Conservation (phyloP, 345 rosid species). For the Gossypium sturtianum region DNA sequence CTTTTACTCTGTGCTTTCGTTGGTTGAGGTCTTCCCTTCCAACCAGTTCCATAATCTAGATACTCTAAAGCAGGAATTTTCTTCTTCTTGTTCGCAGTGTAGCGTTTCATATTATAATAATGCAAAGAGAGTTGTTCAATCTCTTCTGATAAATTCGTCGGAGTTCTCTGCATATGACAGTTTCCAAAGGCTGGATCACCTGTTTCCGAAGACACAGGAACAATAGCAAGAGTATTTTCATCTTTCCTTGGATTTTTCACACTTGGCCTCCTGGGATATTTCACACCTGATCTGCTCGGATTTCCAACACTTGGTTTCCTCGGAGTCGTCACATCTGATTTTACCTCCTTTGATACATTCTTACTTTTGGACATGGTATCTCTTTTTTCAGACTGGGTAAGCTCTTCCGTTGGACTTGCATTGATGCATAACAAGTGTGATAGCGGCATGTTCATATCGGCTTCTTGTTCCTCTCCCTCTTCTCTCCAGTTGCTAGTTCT, state of each 20-base stretch:
- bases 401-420: constrained; percentile 15
- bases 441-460: constrained; percentile 51
- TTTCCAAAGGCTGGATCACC: constrained; percentile 29
- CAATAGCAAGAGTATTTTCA: constrained; percentile 37
- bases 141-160: constrained; percentile 24
- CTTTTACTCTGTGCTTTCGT: constrained; percentile 25
- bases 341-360: constrained; percentile 16
- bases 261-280: neutral
- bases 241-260: constrained; percentile 6
- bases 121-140: constrained; percentile 16
- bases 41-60: constrained; percentile 35
- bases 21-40: constrained; percentile 28
- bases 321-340: constrained; percentile 11
- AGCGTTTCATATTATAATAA: constrained; percentile 26
- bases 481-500: constrained; percentile 40
- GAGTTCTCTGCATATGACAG: constrained; percentile 27
- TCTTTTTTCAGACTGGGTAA: constrained; percentile 17
- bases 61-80: constrained; percentile 34
- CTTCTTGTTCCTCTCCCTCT: constrained; percentile 26
- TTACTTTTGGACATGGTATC: constrained; percentile 17
- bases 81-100: constrained; percentile 12
- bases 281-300: neutral
- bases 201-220: constrained; percentile 41
- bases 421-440: constrained; percentile 30
- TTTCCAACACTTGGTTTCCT: constrained; percentile 3